Percentiles rank a stretch among this genome's conserved stretches.
Evolutionary conservation across 306 rosid species (phyloP).

Genomic region (Rosa persica): DNA sequence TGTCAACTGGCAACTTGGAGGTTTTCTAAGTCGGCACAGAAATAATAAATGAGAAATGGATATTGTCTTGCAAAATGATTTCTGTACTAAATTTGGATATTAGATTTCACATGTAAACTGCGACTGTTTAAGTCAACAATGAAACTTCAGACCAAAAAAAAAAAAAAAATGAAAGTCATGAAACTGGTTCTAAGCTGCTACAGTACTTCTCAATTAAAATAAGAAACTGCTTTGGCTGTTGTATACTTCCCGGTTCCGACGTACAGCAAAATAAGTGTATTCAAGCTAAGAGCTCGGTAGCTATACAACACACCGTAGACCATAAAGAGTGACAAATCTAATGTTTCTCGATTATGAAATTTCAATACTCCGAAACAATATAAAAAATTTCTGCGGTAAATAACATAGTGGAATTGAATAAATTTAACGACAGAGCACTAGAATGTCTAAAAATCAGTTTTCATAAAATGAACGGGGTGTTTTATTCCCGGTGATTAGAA

Average conservation of each 20-base stretch:
- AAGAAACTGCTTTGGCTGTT: too few species aligned
- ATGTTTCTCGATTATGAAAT: too few species aligned
- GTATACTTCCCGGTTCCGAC: too few species aligned
- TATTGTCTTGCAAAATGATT: background rate
- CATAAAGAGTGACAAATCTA: background rate
- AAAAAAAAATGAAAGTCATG: background rate
- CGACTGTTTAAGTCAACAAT: background rate
- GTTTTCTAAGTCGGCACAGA: background rate
- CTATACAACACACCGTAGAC: too few species aligned
- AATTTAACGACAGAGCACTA: too few species aligned
- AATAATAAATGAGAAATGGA: background rate
- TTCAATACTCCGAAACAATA: too few species aligned
- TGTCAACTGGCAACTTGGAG: background rate
- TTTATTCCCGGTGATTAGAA: background rate
- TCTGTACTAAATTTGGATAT: background rate
- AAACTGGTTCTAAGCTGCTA: background rate
- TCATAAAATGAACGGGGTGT: background rate
- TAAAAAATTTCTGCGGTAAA: too few species aligned
- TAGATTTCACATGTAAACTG: background rate
- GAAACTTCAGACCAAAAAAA: background rate
- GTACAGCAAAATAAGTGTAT: too few species aligned
- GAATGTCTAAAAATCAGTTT: background rate
- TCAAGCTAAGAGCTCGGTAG: too few species aligned
- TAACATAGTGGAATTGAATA: background rate
- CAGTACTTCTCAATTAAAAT: background rate